phyloP scores from a whole-genome alignment of 2,329 filamentous ascomycete genomes.

The Dactylellina parvicollis region DNA sequence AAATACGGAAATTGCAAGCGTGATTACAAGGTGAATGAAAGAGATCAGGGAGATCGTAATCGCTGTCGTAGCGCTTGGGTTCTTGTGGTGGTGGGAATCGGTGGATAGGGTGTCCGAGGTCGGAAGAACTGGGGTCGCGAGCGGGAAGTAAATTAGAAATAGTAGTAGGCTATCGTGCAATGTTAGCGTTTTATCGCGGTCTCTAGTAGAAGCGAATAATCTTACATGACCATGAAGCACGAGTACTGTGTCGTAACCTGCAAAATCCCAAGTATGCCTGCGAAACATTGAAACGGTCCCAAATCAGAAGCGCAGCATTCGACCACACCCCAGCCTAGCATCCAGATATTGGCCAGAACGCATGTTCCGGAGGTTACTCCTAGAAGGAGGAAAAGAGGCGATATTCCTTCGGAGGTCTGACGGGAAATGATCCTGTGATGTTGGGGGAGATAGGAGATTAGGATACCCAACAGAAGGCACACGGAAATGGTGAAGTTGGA shows the following conservation, averaged over 20 bases:
- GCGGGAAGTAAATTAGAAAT: constrained; percentile 94
- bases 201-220: constrained; percentile 46
- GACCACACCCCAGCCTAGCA: constrained; percentile 86
- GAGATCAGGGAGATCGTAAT: constrained; percentile 77
- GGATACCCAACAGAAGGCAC: constrained; percentile 84
- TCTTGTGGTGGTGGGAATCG: constrained; percentile 60
- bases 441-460: constrained; percentile 93
- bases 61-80: constrained; percentile 80
- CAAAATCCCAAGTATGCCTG: constrained; percentile 84
- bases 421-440: constrained; percentile 89
- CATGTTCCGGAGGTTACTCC: constrained; percentile 89
- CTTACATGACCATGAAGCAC: constrained; percentile 91
- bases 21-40: constrained; percentile 76
- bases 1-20: constrained; percentile 73
- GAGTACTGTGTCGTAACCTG: constrained; percentile 93
- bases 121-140: constrained; percentile 66
- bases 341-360: constrained; percentile 90
- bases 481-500: constrained; percentile 60
- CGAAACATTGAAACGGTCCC: constrained; percentile 81
- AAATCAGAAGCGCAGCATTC: constrained; percentile 81
- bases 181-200: not conserved
- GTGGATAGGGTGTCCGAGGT: constrained; percentile 58
- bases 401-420: constrained; percentile 90
- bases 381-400: constrained; percentile 93
- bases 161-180: constrained; percentile 75